phyloP scores from a whole-genome alignment of 805 yeast genomes.

The Saccharomycopsis schoenii region DNA sequence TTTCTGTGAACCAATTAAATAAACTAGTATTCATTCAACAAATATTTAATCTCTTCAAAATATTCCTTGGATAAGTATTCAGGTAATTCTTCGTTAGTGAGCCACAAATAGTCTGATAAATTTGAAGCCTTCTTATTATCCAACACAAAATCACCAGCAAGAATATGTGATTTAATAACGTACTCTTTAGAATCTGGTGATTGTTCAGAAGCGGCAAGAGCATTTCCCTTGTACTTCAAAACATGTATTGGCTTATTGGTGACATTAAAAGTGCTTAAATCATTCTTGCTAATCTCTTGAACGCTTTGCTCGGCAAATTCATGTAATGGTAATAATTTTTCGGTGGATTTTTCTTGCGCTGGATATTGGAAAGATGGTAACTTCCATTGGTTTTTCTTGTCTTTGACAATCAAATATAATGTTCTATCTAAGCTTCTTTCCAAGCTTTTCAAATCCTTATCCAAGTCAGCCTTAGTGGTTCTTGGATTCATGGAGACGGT shows the following conservation, averaged over 20 bases:
- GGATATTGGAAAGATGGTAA: constrained; percentile 59
- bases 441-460: constrained; percentile 52
- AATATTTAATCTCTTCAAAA: constrained; percentile 18
- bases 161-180: constrained; percentile 75
- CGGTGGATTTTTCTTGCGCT: constrained; percentile 19
- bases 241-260: constrained; percentile 80
- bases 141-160: constrained; percentile 67
- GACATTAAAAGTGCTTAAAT: constrained; percentile 82
- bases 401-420: constrained; percentile 61
- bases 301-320: constrained; percentile 67
- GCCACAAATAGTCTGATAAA: constrained; percentile 61
- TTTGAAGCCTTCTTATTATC: constrained; percentile 25
- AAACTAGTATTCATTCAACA: constrained; percentile 25
- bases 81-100: constrained; percentile 60
- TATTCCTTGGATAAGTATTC: constrained; percentile 6
- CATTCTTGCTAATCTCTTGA: constrained; percentile 58
- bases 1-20: neutral
- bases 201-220: constrained; percentile 19
- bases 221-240: constrained; percentile 30
- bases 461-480: constrained; percentile 64
- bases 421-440: constrained; percentile 76
- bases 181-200: constrained; percentile 41
- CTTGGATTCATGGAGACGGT: constrained; percentile 65
- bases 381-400: constrained; percentile 41
- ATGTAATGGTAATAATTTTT: constrained; percentile 49